Evolutionary conservation across 352 stramenopile genomes (phyloP), one percentile per base, ranked within the genome.

Genomic region (Pythium insidiosum): DNA sequence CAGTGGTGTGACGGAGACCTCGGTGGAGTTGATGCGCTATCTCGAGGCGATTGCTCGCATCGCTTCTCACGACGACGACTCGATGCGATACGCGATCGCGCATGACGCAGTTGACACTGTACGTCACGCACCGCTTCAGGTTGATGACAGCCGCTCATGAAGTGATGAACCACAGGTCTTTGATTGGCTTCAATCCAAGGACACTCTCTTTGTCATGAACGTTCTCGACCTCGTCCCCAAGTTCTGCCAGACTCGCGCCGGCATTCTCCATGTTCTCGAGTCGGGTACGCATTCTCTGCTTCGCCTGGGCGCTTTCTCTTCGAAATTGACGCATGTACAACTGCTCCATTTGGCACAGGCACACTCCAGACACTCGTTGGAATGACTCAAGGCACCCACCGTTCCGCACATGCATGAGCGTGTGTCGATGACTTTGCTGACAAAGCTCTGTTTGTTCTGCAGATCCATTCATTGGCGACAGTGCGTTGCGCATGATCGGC

Each of bases 171-270:
- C 5, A 26, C 39, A 91, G 81, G 65, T 93, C 47, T 39, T 93
- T 26, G 56, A 77, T 21, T 78, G 74, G 29, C 56, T 93, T 25
- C 69, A 84, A 52, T 88, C 78, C 7, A 65, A 73, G n/a, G 81
- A 93, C 38, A 54, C 73, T 5, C 53, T 93, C 16, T 89, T 91
- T 45, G 51, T 89, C 50, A 84, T 93, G 76, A 93, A 88, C 38
- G 60, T 93, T 16, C 58, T 91, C 11, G 81, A 93, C 46, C 59
- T 93, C 38, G 53, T 93, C 15, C 78, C 78, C 1, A 78, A 73
- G 12, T 43, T 93, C 13, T 84, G 75, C 43, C 61, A 74, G 25
- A 89, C 75, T 5, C 66, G 72, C 12, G 49, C 73, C 21, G 81
- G 81, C 12, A 58, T 91, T 29, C 50, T 71, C 43, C 57, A 88